Evolutionary conservation across 2,329 filamentous ascomycete species (phyloP), one percentile per base, ranked within the genome.

Genomic region (Sclerotinia nivalis): DNA sequence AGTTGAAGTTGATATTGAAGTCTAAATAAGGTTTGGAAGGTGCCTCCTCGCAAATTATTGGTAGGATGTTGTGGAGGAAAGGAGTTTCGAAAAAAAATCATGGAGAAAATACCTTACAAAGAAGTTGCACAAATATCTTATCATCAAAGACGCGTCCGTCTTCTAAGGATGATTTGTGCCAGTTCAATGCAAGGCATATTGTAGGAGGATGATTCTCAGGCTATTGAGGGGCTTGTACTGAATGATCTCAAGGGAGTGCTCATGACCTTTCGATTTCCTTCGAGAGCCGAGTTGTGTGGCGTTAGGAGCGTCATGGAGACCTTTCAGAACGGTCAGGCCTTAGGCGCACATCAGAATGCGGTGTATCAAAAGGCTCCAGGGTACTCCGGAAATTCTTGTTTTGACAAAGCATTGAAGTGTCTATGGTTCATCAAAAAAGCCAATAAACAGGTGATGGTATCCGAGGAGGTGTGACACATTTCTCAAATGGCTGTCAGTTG

Each of bases 71-170:
- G 13, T 10, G 13, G 13, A 58, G 10, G 9, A n/a, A 2, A 18
- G 22, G 10, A 15, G 13, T 4, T 37, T 7, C 5, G 37, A 22
- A 40, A 25, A 8, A 20, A 6, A 8, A 50, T 15, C 31, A 50
- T 34, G 12, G 45, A 20, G 4, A 18, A 37, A n/a, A 50, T 6
- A 64, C 15, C 15, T 12, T 50, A 28, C 47, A 40, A 64, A 52
- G 61, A 64, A 40, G 1, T n/a, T 15, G 40, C 47, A 64, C n/a
- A 40, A 64, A 40, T 52, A 12, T 20, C 47, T 37, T 47, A 18
- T 64, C 34, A 52, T 52, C 20, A 15, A 49, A 62, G 61, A 34
- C 47, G 45, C 61, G 61, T 64, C 61, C 45, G n/a, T 34, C 47
- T 62, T 47, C 47, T 52, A 50, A 49, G 18, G n/a, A 40, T 22